These are phyloP conservation scores for Pseudogymnoascus sp. DNA, from an alignment of 2,329 filamentous ascomycete genomes.

Conservation along the genomic window DNA sequence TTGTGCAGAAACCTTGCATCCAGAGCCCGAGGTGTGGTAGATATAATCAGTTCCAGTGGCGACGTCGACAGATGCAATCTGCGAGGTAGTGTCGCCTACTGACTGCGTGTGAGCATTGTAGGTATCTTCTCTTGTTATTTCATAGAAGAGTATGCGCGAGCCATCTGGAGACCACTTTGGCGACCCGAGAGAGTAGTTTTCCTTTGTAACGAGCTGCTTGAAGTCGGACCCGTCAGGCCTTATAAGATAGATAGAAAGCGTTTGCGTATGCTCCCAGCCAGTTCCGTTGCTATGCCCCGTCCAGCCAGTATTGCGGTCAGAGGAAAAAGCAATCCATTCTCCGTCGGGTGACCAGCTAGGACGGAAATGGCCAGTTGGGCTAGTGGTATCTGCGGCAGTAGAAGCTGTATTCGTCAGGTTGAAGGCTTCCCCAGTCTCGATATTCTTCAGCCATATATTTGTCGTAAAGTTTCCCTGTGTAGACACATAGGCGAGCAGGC, in stretches of 20 bases:
- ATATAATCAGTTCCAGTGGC: slow-evolving; percentile 31
- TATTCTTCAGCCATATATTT: slow-evolving; percentile 36
- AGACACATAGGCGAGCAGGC: slow-evolving; percentile 33
- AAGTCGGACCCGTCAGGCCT: slow-evolving; percentile 33
- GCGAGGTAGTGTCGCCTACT: slow-evolving; percentile 24
- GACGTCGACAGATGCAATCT: slow-evolving; percentile 34
- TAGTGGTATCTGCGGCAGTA: slow-evolving; percentile 19
- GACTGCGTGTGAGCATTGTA: slow-evolving; percentile 31
- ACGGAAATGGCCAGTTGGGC: slow-evolving; percentile 33
- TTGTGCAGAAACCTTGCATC: slow-evolving; percentile 16
- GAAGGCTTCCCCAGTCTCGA: slow-evolving; percentile 26
- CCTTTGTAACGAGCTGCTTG: slow-evolving; percentile 29
- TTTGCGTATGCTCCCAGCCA: slow-evolving; percentile 36
- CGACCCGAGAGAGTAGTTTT: slow-evolving; percentile 32
- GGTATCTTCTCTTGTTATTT: slow-evolving; percentile 33
- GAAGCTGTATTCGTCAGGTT: slow-evolving; percentile 33
- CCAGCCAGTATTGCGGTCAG: slow-evolving; percentile 37
- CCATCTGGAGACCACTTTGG: slow-evolving; percentile 34
- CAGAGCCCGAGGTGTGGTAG: slow-evolving; percentile 19
- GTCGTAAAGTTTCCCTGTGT: slow-evolving; percentile 31
- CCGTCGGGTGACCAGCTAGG: slow-evolving; percentile 37
- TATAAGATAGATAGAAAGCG: slow-evolving; percentile 35
- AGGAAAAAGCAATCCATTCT: slow-evolving; percentile 35
- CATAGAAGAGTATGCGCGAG: slow-evolving; percentile 33
- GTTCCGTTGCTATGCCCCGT: slow-evolving; percentile 34